Evolutionary conservation across 805 yeast species (phyloP).

Genomic region (Lachancea sp.): DNA sequence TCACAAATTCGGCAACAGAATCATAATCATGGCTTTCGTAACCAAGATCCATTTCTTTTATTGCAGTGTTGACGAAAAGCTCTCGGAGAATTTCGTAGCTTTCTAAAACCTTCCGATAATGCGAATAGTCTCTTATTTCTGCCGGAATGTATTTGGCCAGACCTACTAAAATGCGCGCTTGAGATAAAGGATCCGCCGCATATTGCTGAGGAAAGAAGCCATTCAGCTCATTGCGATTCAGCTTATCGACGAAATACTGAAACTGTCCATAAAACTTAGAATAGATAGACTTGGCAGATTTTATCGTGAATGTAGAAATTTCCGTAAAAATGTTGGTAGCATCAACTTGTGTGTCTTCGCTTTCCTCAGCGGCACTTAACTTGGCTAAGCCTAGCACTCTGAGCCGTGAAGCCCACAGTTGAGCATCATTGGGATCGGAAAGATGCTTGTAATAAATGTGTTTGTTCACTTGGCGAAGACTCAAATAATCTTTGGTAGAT

Average conservation of each 20-base stretch:
- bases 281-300: constrained; percentile 15
- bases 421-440: constrained; percentile 14
- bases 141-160: constrained; percentile 20
- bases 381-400: constrained; percentile 18
- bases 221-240: constrained; percentile 18
- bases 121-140: constrained; percentile 17
- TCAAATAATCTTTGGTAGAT: constrained; percentile 23
- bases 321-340: constrained; percentile 19
- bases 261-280: constrained; percentile 16
- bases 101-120: constrained; percentile 17
- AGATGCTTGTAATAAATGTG: constrained; percentile 17
- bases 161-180: constrained; percentile 22
- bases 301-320: constrained; percentile 13
- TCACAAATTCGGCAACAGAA: constrained; percentile 30
- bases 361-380: background rate
- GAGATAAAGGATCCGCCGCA: constrained; percentile 25
- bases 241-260: constrained; percentile 21
- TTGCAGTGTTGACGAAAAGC: constrained; percentile 62
- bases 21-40: constrained; percentile 42
- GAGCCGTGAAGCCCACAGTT: constrained; percentile 19
- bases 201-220: constrained; percentile 24
- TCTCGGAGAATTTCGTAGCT: constrained; percentile 36
- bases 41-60: constrained; percentile 60
- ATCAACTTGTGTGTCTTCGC: constrained; percentile 2
- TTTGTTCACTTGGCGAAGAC: constrained; percentile 22